phyloP scores from a whole-genome alignment of 441 rosid genomes.

The Aquilaria agallochum region DNA sequence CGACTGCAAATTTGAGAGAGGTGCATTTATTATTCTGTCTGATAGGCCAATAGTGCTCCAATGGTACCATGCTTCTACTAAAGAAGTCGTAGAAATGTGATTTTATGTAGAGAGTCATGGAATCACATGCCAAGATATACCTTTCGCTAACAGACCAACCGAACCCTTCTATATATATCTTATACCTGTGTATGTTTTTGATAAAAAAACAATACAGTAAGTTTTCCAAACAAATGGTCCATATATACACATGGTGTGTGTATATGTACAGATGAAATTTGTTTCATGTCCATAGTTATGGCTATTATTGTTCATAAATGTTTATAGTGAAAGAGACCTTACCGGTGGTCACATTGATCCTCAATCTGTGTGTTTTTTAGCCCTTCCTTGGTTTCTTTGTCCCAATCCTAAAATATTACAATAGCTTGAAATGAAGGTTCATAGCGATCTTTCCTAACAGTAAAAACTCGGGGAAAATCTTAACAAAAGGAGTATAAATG shows the following conservation, averaged over 20 bases:
- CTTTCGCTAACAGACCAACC: conserved; percentile 47
- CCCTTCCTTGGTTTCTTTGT: conserved; percentile 15
- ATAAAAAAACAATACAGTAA: no score
- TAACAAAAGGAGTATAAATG: not conserved
- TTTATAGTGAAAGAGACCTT: not conserved
- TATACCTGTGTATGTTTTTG: conserved; percentile 19
- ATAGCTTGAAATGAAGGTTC: not conserved
- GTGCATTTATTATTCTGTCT: conserved; percentile 22
- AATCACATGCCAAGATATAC: conserved; percentile 38
- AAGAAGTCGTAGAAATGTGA: conserved; percentile 36
- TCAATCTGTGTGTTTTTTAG: conserved; percentile 21
- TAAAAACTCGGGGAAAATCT: no score
- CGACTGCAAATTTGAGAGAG: conserved; percentile 37
- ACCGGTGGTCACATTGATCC: conserved; percentile 33
- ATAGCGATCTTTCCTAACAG: no score
- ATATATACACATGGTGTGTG: no score
- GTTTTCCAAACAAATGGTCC: no score
- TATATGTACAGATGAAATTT: no score
- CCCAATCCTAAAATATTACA: conserved; percentile 23
- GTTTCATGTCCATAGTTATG: no score
- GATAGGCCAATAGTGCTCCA: conserved; percentile 48
- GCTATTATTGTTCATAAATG: no score
- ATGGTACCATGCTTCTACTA: conserved; percentile 31
- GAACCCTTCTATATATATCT: conserved; percentile 36
- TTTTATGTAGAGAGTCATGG: conserved; percentile 22